Conservation (phyloP, 1,139 yeast species). For the Sugiyamaella novakii region DNA sequence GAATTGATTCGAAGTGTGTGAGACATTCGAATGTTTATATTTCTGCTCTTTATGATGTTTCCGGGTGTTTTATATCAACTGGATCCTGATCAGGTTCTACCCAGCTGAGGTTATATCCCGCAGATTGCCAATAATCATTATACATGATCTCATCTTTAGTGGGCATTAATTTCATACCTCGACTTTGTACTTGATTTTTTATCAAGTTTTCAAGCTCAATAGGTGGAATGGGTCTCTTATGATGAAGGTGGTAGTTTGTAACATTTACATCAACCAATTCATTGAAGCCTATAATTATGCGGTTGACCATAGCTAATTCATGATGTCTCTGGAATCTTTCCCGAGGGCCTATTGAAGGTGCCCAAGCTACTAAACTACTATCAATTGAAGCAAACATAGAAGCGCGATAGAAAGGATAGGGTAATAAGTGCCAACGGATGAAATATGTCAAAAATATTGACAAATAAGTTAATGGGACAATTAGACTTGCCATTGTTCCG, state of each 20-base stretch:
- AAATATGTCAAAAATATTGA: constrained; percentile 3
- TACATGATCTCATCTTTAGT: constrained; percentile 67
- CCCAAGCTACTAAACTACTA: constrained; percentile 21
- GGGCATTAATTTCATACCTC: constrained; percentile 50
- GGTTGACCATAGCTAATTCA: constrained; percentile 26
- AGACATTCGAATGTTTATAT: not conserved
- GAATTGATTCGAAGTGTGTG: not conserved
- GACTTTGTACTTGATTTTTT: constrained; percentile 16
- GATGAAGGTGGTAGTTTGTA: constrained; percentile 27
- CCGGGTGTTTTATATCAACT: not conserved
- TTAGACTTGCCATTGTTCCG: constrained; percentile 1
- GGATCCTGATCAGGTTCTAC: constrained; percentile 81
- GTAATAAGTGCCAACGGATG: constrained; percentile 10
- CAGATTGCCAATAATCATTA: constrained; percentile 76
- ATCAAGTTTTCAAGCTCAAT: constrained; percentile 12
- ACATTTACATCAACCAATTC: constrained; percentile 28
- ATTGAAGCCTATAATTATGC: constrained; percentile 28
- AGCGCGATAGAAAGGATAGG: constrained; percentile 3
- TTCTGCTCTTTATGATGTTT: too few relatives aligned
- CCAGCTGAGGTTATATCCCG: constrained; percentile 79
- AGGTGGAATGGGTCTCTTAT: constrained; percentile 10
- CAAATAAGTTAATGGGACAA: constrained; percentile 12
- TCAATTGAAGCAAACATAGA: constrained; percentile 8
- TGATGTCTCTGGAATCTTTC: constrained; percentile 20
- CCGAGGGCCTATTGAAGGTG: constrained; percentile 10